These are phyloP conservation scores for Yarrowia deformans DNA, from an alignment of 805 yeast genomes.

Conservation along the genomic window DNA sequence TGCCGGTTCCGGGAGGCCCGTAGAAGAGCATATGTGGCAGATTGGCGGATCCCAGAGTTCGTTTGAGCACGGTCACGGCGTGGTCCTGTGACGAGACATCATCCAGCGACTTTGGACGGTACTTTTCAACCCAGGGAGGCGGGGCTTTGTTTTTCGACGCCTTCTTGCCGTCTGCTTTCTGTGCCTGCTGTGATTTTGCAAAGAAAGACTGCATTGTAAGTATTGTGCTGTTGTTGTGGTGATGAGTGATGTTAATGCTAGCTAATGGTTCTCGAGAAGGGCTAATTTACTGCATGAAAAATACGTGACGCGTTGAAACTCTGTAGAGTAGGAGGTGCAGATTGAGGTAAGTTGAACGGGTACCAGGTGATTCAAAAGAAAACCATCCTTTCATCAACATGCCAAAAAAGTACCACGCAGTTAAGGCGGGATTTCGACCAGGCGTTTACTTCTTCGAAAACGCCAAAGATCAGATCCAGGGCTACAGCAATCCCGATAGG, in stretches of 20 bases:
- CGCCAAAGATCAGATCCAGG: too few species aligned
- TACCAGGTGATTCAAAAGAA: too few species aligned
- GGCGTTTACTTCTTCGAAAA: too few species aligned
- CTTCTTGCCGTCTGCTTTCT: constrained; percentile 18
- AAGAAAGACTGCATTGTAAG: constrained; percentile 33
- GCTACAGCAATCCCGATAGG: too few species aligned
- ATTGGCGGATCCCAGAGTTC: constrained; percentile 79
- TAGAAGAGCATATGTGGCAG: constrained; percentile 78
- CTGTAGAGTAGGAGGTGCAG: neutral
- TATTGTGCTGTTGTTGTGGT: neutral
- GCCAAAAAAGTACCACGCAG: too few species aligned
- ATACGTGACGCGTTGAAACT: constrained; percentile 35
- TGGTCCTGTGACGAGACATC: constrained; percentile 94
- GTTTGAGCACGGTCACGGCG: constrained; percentile 81
- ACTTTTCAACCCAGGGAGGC: constrained; percentile 40
- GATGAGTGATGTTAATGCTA: neutral
- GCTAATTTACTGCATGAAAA: constrained; percentile 19
- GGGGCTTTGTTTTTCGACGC: constrained; percentile 15
- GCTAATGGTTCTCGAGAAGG: neutral
- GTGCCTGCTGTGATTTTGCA: constrained; percentile 35
- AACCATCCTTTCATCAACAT: too few species aligned
- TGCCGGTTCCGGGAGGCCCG: constrained; percentile 96
- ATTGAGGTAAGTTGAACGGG: neutral
- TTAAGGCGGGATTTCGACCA: too few species aligned
- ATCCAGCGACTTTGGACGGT: constrained; percentile 81